Percentiles rank a stretch among this genome's conserved stretches.
phyloP scores from a whole-genome alignment of 1,139 yeast species.

The Zygoascus meyerae region DNA sequence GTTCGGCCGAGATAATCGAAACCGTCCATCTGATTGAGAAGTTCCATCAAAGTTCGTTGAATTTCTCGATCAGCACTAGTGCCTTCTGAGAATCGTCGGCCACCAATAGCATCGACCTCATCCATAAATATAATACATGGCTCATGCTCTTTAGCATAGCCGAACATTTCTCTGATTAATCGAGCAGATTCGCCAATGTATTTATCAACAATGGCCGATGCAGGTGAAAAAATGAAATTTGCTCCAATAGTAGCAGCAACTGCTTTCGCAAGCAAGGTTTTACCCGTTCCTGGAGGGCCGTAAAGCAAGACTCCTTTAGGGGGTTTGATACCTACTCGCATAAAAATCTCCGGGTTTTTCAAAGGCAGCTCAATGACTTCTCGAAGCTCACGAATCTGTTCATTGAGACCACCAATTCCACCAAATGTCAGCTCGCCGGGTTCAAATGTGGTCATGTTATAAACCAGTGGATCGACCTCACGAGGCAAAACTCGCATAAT shows the following conservation, averaged over 20 bases:
- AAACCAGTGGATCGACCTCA: conserved; percentile 97
- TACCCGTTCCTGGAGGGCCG: conserved; percentile 99
- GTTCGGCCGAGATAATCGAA: conserved; percentile 96
- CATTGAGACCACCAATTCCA: conserved; percentile 95
- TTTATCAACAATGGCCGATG: conserved; percentile 96
- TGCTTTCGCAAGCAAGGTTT: conserved; percentile 91
- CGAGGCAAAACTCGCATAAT: conserved; percentile 97
- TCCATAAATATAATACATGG: conserved; percentile 99
- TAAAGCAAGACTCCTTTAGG: conserved; percentile 96
- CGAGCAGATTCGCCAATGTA: conserved; percentile 98
- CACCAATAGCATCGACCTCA: conserved; percentile 99
- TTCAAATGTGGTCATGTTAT: conserved; percentile 96
- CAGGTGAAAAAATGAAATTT: conserved; percentile 95
- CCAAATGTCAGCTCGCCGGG: conserved; percentile 94
- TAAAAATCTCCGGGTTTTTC: conserved; percentile 93
- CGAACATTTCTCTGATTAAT: conserved; percentile 96
- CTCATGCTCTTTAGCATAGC: conserved; percentile 96
- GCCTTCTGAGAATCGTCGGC: conserved; percentile 96
- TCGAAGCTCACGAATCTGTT: conserved; percentile 91
- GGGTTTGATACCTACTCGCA: conserved; percentile 94
- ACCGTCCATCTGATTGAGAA: conserved; percentile 98
- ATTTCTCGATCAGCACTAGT: conserved; percentile 98
- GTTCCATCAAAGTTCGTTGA: conserved; percentile 97
- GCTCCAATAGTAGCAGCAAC: conserved; percentile 99
- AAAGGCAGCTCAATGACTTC: conserved; percentile 97